phyloP scores from a whole-genome alignment of 306 rosid genomes.

The Gastrolobium villosum region DNA sequence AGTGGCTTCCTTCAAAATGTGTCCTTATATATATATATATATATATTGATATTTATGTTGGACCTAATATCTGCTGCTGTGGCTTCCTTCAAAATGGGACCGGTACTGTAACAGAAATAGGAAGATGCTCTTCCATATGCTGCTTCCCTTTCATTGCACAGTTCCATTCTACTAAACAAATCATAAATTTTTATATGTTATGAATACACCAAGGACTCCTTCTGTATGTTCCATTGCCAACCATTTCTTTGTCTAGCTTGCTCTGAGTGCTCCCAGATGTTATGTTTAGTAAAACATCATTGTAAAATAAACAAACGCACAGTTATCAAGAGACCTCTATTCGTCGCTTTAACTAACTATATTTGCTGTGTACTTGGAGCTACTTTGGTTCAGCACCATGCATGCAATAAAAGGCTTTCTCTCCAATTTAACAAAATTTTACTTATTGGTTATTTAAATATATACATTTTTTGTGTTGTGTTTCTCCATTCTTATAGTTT shows the following conservation, averaged over 20 bases:
- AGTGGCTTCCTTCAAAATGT: too few relatives aligned
- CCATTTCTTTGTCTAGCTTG: constrained; percentile 34
- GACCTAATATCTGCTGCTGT: neutral
- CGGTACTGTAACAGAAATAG: neutral
- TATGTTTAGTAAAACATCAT: constrained; percentile 7
- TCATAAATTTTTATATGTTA: constrained; percentile 7
- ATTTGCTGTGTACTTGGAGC: neutral
- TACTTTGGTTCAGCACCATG: constrained; percentile 29
- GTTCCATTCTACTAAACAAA: constrained; percentile 24
- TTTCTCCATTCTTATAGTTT: neutral
- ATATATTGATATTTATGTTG: neutral
- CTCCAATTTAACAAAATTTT: neutral
- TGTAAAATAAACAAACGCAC: constrained; percentile 12
- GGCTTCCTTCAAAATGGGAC: neutral
- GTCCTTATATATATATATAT: too few relatives aligned
- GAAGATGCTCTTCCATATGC: neutral
- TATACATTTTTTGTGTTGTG: neutral
- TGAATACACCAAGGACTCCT: constrained; percentile 13
- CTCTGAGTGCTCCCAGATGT: constrained; percentile 14
- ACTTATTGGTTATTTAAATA: neutral
- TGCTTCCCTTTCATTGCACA: neutral
- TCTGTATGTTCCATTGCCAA: neutral
- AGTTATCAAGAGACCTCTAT: constrained; percentile 21
- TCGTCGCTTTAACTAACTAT: constrained; percentile 9
- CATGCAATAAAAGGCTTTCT: constrained; percentile 8